These are phyloP conservation scores for Potentilla sterilis DNA, from an alignment of 306 rosid species.

Conservation along the genomic window DNA sequence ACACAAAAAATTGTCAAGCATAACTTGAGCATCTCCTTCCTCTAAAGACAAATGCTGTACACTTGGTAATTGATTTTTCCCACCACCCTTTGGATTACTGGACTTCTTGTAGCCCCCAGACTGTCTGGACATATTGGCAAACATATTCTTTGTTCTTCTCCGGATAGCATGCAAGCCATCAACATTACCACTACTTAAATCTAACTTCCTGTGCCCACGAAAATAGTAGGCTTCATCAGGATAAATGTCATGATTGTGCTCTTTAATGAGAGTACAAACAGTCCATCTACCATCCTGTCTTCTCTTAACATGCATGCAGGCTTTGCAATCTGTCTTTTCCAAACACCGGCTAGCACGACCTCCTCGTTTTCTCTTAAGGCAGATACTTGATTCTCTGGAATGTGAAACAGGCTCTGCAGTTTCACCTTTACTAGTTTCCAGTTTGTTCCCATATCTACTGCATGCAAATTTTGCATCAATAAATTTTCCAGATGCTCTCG, in stretches of 20 bases:
- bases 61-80: conserved; percentile 16
- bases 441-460: conserved; percentile 44
- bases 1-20: conserved; percentile 38
- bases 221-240: conserved; percentile 41
- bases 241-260: conserved; percentile 49
- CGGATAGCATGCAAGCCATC: conserved; percentile 31
- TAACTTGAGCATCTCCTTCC: conserved; percentile 39
- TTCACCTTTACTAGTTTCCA: conserved; percentile 25
- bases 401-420: conserved; percentile 22
- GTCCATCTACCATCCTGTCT: conserved; percentile 43
- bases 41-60: conserved; percentile 30
- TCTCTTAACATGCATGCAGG: conserved; percentile 50
- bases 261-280: conserved; percentile 33
- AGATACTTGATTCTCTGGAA: conserved; percentile 18
- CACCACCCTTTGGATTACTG: conserved; percentile 25
- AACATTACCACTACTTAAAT: conserved; percentile 18
- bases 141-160: conserved; percentile 37
- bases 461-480: conserved; percentile 54
- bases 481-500: conserved; percentile 47
- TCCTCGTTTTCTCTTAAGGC: conserved; percentile 43
- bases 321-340: conserved; percentile 48
- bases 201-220: conserved; percentile 36
- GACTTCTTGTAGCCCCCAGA: conserved; percentile 25
- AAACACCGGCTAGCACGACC: conserved; percentile 38
- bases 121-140: conserved; percentile 26